Evolutionary conservation across 2,329 filamentous ascomycete genomes (phyloP).

Genomic region (Plectosphaerella cucumerina): DNA sequence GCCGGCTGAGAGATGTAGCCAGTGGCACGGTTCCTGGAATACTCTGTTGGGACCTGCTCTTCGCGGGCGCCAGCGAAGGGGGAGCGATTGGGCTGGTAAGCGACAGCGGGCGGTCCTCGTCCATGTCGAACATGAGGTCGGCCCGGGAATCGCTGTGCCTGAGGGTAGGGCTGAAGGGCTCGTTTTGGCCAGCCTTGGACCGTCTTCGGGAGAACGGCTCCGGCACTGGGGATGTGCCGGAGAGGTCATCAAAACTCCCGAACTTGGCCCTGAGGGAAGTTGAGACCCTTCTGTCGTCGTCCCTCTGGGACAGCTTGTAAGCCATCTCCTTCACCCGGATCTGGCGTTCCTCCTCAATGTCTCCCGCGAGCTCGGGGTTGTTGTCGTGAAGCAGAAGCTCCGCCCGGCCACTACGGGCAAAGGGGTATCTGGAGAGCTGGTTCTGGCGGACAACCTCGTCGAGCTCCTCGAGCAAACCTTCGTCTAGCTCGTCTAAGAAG

Average conservation of each 20-base stretch:
- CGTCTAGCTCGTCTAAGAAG: constrained; percentile 79
- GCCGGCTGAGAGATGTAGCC: constrained; percentile 31
- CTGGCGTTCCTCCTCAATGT: constrained; percentile 65
- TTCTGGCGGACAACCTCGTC: constrained; percentile 78
- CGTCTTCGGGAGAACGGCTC: constrained; percentile 33
- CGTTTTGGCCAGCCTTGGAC: constrained; percentile 44
- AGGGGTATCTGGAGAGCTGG: constrained; percentile 72
- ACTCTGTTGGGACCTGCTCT: constrained; percentile 1
- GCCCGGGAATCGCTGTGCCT: constrained; percentile 63
- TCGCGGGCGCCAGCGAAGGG: constrained; percentile 5
- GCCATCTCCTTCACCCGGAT: constrained; percentile 73
- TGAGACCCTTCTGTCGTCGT: constrained; percentile 60
- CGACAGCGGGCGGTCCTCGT: constrained; percentile 59
- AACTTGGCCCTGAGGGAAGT: constrained; percentile 57
- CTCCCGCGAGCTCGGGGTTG: constrained; percentile 57
- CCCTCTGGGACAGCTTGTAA: constrained; percentile 58
- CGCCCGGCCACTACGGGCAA: constrained; percentile 70
- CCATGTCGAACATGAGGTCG: constrained; percentile 93
- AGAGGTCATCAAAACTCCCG: constrained; percentile 61
- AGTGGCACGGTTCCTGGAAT: constrained; percentile 8
- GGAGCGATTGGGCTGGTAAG: constrained; percentile 20
- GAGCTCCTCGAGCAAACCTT: constrained; percentile 75
- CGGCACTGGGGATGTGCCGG: constrained; percentile 25
- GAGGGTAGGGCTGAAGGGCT: constrained; percentile 61
- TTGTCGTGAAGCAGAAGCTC: constrained; percentile 62